A percentile compares a stretch with the other conserved stretches of the same genome.
Evolutionary conservation across 2,329 filamentous ascomycete genomes (phyloP).

Genomic region (Cercospora janseana): DNA sequence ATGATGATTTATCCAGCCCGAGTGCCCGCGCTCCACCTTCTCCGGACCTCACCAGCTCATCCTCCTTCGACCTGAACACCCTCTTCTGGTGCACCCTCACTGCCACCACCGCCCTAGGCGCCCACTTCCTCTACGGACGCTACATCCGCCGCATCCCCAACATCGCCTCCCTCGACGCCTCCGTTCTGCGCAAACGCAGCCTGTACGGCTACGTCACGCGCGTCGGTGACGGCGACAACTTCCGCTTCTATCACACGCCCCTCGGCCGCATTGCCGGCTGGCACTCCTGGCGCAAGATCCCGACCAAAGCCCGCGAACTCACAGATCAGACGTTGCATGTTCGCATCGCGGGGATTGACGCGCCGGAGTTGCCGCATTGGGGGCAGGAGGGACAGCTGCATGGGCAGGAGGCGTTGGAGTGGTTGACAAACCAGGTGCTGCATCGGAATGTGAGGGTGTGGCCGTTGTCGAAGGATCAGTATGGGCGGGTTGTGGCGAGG

Average conservation of each 20-base stretch:
- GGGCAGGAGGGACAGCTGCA: slow-evolving; percentile 83
- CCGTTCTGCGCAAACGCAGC: slow-evolving; percentile 70
- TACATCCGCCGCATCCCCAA: slow-evolving; percentile 84
- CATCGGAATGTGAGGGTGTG: slow-evolving; percentile 75
- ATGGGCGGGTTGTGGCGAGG: slow-evolving; percentile 83
- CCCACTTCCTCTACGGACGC: slow-evolving; percentile 59
- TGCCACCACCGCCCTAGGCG: neutral
- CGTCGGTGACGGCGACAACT: slow-evolving; percentile 95
- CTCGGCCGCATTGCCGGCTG: slow-evolving; percentile 84
- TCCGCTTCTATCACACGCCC: slow-evolving; percentile 90
- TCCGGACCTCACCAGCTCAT: too few relatives aligned
- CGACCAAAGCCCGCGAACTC: slow-evolving; percentile 22
- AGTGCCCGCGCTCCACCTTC: too few relatives aligned
- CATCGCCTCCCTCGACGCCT: slow-evolving; percentile 69
- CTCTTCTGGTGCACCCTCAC: slow-evolving; percentile 5
- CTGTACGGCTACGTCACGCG: slow-evolving; percentile 85
- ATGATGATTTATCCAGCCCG: neutral
- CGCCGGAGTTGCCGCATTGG: slow-evolving; percentile 90
- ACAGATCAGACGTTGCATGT: slow-evolving; percentile 67
- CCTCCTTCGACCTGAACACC: neutral
- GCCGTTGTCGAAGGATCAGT: slow-evolving; percentile 84
- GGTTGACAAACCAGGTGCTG: slow-evolving; percentile 71
- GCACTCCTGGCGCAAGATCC: slow-evolving; percentile 52
- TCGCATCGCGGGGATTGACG: slow-evolving; percentile 87
- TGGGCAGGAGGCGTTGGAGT: slow-evolving; percentile 74